Percentiles rank a stretch among this genome's conserved stretches.
Evolutionary conservation across 2,329 filamentous ascomycete genomes (phyloP).

Genomic region (Penicillium sp.): DNA sequence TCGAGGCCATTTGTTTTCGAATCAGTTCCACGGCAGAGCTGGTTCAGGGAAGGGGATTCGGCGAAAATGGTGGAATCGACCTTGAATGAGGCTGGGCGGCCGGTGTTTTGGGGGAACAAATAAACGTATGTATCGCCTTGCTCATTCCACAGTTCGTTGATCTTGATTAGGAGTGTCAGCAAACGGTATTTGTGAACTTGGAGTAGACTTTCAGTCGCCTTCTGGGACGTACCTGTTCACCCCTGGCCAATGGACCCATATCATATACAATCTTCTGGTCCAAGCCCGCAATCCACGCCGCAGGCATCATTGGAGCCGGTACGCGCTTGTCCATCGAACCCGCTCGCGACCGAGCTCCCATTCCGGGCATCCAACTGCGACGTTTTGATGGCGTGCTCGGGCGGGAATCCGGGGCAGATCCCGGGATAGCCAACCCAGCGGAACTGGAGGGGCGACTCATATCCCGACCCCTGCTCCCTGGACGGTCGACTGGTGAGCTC

Average conservation of each 20-base stretch:
- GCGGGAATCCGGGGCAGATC: conserved; percentile 37
- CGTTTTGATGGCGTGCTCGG: conserved; percentile 44
- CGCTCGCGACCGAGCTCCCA: conserved; percentile 43
- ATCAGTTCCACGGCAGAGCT: conserved; percentile 57
- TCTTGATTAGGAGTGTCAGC: conserved; percentile 37
- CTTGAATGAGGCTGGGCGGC: conserved; percentile 63
- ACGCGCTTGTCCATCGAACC: conserved; percentile 37
- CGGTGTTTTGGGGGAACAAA: conserved; percentile 61
- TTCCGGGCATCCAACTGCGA: conserved; percentile 50
- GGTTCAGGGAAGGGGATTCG: conserved; percentile 60
- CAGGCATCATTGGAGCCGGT: conserved; percentile 37
- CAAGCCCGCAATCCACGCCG: conserved; percentile 64
- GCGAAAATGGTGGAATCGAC: conserved; percentile 63
- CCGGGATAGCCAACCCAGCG: conserved; percentile 38
- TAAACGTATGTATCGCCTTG: conserved; percentile 67
- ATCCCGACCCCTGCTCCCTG: conserved; percentile 43
- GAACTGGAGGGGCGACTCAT: conserved; percentile 40
- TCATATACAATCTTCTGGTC: conserved; percentile 62
- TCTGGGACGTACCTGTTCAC: conserved; percentile 52
- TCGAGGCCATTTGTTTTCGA: conserved; percentile 47
- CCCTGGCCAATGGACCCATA: conserved; percentile 53
- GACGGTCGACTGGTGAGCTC: conserved; percentile 36
- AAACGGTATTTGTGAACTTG: background rate
- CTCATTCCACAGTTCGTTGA: conserved; percentile 66
- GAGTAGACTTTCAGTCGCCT: background rate